These are phyloP conservation scores for Forsythia viridissima DNA, from an alignment of 257 asterid genomes.

Conservation along the genomic window DNA sequence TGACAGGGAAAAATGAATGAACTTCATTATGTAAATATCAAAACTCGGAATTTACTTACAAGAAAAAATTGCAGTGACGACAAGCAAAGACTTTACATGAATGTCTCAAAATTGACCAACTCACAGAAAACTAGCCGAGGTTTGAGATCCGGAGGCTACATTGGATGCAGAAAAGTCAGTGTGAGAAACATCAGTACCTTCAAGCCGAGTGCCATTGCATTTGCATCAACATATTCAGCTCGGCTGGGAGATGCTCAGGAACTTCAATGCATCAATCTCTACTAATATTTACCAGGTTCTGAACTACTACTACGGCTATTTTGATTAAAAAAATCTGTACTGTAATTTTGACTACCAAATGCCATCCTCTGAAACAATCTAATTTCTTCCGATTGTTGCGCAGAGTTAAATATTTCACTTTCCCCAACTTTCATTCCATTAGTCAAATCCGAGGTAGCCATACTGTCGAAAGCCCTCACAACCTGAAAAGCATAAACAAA, in stretches of 20 bases:
- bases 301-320: neutral
- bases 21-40: neutral
- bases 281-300: neutral
- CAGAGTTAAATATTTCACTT: conserved; percentile 18
- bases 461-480: conserved; percentile 22
- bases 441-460: conserved; percentile 14
- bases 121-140: neutral
- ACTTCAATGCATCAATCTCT: neutral
- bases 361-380: conserved; percentile 24
- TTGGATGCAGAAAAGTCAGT: neutral
- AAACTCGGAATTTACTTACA: neutral
- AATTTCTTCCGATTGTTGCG: conserved; percentile 20
- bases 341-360: conserved; percentile 24
- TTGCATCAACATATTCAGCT: neutral
- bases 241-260: neutral
- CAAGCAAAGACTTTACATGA: neutral
- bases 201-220: neutral
- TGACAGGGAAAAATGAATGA: neutral
- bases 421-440: conserved; percentile 25
- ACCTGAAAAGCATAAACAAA: conserved; percentile 15
- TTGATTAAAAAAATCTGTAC: conserved; percentile 9
- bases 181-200: neutral
- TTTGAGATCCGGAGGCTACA: neutral
- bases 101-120: neutral
- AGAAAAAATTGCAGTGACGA: neutral